Conservation (phyloP, 345 rosid species). For the Passiflora organensis region DNA sequence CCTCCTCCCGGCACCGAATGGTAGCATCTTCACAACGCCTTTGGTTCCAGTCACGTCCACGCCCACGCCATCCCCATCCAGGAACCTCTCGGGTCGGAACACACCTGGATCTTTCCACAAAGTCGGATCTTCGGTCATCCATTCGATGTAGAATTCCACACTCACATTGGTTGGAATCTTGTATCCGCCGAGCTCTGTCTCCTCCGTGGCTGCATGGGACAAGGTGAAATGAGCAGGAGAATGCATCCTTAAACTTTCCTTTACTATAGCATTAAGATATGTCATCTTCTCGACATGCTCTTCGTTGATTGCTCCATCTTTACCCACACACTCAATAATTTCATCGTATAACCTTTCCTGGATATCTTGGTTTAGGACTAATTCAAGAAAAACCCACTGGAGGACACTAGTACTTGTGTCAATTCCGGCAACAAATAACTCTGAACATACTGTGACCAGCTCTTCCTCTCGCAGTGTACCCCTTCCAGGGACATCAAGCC, state of each 20-base stretch:
- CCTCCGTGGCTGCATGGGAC: conserved; percentile 17
- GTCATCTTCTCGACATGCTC: conserved; percentile 15
- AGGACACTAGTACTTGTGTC: conserved; percentile 80
- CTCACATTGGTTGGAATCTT: conserved; percentile 18
- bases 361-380: conserved; percentile 57
- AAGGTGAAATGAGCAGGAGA: conserved; percentile 23
- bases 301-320: conserved; percentile 13
- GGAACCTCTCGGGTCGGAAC: conserved; percentile 23
- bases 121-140: conserved; percentile 27
- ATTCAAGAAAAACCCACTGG: conserved; percentile 77
- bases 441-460: conserved; percentile 80
- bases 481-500: conserved; percentile 42
- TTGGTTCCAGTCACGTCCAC: conserved; percentile 24
- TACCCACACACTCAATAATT: conserved; percentile 50
- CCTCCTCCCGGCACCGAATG: conserved; percentile 25
- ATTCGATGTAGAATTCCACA: conserved; percentile 22
- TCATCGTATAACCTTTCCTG: conserved; percentile 68
- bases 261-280: conserved; percentile 17
- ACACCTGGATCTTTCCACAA: conserved; percentile 19
- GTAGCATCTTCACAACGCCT: conserved; percentile 20
- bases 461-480: conserved; percentile 61
- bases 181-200: conserved; percentile 19
- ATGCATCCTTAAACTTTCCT: conserved; percentile 19
- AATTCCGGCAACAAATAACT: conserved; percentile 81
- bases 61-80: conserved; percentile 20